Evolutionary conservation across 208 protist species (phyloP).

Genomic region (Trichomonas vaginalis): DNA sequence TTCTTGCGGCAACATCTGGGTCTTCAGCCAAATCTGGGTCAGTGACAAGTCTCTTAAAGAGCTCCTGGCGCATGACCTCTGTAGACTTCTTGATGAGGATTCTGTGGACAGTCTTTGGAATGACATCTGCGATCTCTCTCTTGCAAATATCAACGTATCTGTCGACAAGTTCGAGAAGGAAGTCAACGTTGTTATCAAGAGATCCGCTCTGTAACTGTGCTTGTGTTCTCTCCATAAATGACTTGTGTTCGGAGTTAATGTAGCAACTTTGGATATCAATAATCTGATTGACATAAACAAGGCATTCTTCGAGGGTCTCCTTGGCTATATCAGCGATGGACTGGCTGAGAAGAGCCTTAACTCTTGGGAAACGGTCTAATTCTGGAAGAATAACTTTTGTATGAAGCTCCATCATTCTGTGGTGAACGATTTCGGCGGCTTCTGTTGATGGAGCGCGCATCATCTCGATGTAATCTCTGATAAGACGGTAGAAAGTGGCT

Average conservation of each 20-base stretch:
- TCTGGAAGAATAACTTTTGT: not conserved
- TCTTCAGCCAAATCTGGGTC: conserved; percentile 34
- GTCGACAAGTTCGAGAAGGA: not conserved
- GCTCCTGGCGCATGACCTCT: not conserved
- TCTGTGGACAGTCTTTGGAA: not conserved
- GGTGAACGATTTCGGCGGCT: not conserved
- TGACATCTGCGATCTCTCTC: not conserved
- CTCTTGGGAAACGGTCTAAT: not conserved
- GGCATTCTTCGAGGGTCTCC: not conserved
- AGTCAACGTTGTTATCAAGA: not conserved
- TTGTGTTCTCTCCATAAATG: not conserved
- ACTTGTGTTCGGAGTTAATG: not conserved
- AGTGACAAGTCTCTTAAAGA: conserved; percentile 7
- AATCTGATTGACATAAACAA: not conserved
- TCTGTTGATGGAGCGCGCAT: not conserved
- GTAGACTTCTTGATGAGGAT: conserved; percentile 2
- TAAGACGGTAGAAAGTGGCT: not conserved
- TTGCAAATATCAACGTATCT: not conserved
- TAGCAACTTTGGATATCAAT: not conserved
- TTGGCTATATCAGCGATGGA: not conserved
- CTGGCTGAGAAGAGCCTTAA: not conserved
- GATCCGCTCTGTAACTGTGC: not conserved
- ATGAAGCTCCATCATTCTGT: not conserved
- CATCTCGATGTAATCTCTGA: not conserved
- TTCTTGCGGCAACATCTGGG: conserved; percentile 33